Evolutionary conservation across 495 filamentous ascomycete genomes (phyloP).

Genomic region (Xylaria palmicola): DNA sequence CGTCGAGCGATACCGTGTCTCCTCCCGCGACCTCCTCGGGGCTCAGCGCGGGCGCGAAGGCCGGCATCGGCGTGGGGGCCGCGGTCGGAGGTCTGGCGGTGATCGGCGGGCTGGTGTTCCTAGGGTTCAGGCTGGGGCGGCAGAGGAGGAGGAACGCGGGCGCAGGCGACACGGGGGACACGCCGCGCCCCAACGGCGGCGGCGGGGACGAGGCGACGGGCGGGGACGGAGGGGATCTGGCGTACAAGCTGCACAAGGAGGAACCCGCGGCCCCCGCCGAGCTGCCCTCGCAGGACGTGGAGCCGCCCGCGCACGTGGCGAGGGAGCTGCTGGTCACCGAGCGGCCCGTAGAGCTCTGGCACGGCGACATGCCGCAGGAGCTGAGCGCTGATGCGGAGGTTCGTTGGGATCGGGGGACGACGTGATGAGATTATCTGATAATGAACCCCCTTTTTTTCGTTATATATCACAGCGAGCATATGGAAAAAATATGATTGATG

Average conservation of each 20-base stretch:
- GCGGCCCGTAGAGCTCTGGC: conserved; percentile 20
- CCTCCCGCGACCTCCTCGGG: not conserved
- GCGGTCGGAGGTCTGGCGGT: conserved; percentile 14
- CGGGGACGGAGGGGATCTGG: not conserved
- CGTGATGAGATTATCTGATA: conserved; percentile 2
- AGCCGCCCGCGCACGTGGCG: not conserved
- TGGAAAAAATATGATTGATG: not conserved
- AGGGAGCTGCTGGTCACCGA: conserved; percentile 20
- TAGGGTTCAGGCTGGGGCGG: conserved; percentile 23
- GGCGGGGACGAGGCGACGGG: not conserved
- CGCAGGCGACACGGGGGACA: not conserved
- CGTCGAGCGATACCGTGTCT: not conserved
- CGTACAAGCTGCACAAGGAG: conserved; percentile 1
- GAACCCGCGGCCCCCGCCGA: not conserved
- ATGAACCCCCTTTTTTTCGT: no score
- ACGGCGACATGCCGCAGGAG: conserved; percentile 16
- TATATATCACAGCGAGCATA: not conserved
- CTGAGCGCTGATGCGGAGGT: conserved; percentile 18
- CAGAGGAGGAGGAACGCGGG: not conserved
- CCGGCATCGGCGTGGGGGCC: conserved; percentile 28
- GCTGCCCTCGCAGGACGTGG: not conserved
- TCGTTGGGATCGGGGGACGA: not conserved
- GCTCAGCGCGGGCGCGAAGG: conserved; percentile 24
- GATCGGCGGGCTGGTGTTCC: conserved; percentile 17
- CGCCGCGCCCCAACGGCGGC: not conserved